Base-by-base conservation (phyloP, 2,329 filamentous ascomycete genomes). In the Calonectria crousiana region DNA sequence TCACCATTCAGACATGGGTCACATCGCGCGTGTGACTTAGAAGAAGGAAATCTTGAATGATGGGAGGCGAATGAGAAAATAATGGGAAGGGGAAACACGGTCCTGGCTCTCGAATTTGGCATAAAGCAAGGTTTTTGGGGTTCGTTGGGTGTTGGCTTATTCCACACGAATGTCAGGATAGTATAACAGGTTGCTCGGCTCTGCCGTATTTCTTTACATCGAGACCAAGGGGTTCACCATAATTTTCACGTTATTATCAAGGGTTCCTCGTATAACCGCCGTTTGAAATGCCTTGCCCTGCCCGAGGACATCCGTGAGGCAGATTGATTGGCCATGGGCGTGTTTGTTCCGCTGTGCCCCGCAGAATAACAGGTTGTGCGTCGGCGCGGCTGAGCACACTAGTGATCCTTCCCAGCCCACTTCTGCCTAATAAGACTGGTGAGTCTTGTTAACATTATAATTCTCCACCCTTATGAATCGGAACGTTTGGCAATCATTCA, bases 101-200 rank as follows among this genome's bases (percentile, higher is more conserved):
- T 23, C 0, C 9, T n/a, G 13, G n/a, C 18, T 47, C 44, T 47
- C 9, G 23, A 47, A 13, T 13, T 23, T 23, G 13, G 20, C 11
- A 47, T 0, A 8, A 11, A 6, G 4, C n/a, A 16, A 2, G 8
- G 3, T n/a, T 20, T 18, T 44, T 18, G 6, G 6, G 4, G 20
- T 44, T 44, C n/a, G 44, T n/a, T 13, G 13, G 11, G 9, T 47
- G n/a, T 47, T 4, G 3, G 4, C 10, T 6, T 47, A 2, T 23
- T 23, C 3, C 0, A 9, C 4, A 5, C 0, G 8, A n/a, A 18
- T 20, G 18, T n/a, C 8, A 20, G 8, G 18, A 20, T 10, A n/a
- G 8, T 9, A 5, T 20, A 18, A 4, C 41, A 20, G 18, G 41
- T 44, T 44, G 8, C 18, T 8, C 18, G 6, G 8, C 41, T 8